Evolutionary conservation across 163 green algal genomes (phyloP).

Genomic region (Trebouxiophyceae sp.): DNA sequence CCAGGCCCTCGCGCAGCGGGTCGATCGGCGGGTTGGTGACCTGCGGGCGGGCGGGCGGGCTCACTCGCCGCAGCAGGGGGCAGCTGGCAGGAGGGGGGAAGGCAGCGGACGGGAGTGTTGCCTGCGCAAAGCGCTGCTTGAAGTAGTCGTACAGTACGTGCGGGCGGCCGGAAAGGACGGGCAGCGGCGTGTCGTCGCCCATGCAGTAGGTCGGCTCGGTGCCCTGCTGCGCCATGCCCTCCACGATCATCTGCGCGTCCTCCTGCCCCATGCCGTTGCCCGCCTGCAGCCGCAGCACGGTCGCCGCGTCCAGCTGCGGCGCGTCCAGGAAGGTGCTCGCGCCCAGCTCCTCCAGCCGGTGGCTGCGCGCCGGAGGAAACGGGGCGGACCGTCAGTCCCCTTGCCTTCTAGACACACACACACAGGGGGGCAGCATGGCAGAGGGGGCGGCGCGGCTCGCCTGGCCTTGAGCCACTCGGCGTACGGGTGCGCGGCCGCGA

Average conservation of each 20-base stretch:
- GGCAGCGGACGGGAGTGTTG: too few relatives aligned
- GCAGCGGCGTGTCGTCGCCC: conserved; percentile 96
- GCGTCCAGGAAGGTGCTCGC: conserved; percentile 21
- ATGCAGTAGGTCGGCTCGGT: conserved; percentile 99
- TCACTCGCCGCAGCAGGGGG: too few relatives aligned
- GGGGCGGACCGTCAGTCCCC: neutral
- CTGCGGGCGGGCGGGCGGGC: conserved; percentile 31
- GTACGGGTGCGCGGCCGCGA: conserved; percentile 73
- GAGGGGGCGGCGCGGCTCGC: too few relatives aligned
- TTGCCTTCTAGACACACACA: neutral
- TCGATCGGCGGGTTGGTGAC: conserved; percentile 99
- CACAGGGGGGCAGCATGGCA: too few relatives aligned
- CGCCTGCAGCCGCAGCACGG: conserved; percentile 44
- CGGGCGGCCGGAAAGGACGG: conserved; percentile 79
- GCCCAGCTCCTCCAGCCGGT: conserved; percentile 28
- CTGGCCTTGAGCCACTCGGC: conserved; percentile 71
- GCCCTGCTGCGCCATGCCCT: conserved; percentile 86
- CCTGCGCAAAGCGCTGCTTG: conserved; percentile 98
- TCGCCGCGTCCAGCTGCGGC: conserved; percentile 23
- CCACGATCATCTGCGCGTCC: conserved; percentile 95
- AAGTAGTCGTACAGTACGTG: conserved; percentile 98
- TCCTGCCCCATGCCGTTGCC: conserved; percentile 66
- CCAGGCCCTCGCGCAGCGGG: conserved; percentile 94
- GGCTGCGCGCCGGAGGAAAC: too few relatives aligned
- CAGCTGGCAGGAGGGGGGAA: too few relatives aligned